A percentile compares a stretch with the other conserved stretches of the same genome.
Evolutionary conservation across 768 basidiomycete species (phyloP).

Genomic region (Rhizopogon sp.): DNA sequence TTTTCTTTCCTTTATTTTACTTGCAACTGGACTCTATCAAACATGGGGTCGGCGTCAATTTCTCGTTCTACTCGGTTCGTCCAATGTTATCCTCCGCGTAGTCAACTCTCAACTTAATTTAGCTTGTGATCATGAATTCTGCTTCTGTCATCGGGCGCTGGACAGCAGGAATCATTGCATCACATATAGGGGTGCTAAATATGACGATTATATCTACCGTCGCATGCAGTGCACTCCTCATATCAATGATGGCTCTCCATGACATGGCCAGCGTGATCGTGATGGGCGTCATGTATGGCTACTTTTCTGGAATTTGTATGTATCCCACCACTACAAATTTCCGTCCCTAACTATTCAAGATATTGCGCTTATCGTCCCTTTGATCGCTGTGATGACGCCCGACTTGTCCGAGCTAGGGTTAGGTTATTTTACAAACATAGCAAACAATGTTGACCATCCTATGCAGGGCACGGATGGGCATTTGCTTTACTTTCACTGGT

Average conservation of each 20-base stretch:
- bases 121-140: conserved; percentile 51
- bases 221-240: conserved; percentile 32
- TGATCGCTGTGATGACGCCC: conserved; percentile 39
- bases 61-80: conserved; percentile 54
- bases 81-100: conserved; percentile 43
- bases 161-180: conserved; percentile 39
- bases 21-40: conserved; percentile 48
- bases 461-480: conserved; percentile 34
- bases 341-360: conserved; percentile 16
- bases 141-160: conserved; percentile 46
- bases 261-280: conserved; percentile 30
- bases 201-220: conserved; percentile 31
- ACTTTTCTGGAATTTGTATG: conserved; percentile 40
- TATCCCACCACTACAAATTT: not conserved
- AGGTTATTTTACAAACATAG: not conserved
- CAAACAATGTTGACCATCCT: not conserved
- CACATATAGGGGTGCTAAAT: conserved; percentile 38
- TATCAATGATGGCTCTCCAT: conserved; percentile 38
- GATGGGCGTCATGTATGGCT: conserved; percentile 41
- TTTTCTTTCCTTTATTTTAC: conserved; percentile 52
- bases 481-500: conserved; percentile 44
- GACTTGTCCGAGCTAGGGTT: conserved; percentile 49
- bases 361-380: conserved; percentile 35
- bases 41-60: conserved; percentile 36
- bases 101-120: conserved; percentile 28